phyloP scores from a whole-genome alignment of 1,139 yeast species.

The Tardiomyces depauwii region DNA sequence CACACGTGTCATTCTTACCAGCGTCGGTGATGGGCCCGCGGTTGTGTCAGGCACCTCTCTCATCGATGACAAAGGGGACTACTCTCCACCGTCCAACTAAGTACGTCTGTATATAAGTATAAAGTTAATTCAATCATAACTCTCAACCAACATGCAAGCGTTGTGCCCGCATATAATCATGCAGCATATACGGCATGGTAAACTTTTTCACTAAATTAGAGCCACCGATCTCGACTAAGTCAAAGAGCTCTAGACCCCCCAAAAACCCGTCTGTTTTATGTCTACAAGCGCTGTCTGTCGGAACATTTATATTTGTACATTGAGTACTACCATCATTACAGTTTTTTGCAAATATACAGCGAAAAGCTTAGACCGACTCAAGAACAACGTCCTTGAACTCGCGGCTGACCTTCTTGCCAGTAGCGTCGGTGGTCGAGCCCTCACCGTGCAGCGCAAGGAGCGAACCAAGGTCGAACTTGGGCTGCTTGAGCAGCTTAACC shows the following conservation, averaged over 20 bases:
- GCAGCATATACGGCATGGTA: no score
- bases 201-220: no score
- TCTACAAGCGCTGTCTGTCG: not conserved
- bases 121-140: no score
- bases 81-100: constrained; percentile 5
- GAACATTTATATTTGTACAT: not conserved
- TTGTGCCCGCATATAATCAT: no score
- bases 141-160: no score
- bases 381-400: constrained; percentile 89
- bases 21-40: constrained; percentile 77
- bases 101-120: not conserved
- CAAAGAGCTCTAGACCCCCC: not conserved
- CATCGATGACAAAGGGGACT: constrained; percentile 3
- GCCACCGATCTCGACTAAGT: no score
- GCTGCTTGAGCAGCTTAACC: constrained; percentile 85
- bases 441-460: constrained; percentile 88
- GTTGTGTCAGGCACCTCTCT: not conserved
- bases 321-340: not conserved
- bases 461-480: constrained; percentile 84
- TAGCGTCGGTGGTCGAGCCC: constrained; percentile 54
- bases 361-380: constrained; percentile 55
- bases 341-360: not conserved
- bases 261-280: no score
- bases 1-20: constrained; percentile 68
- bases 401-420: constrained; percentile 80